Evolutionary conservation across 768 basidiomycete genomes (phyloP), one percentile per base, ranked within the genome.

Genomic region (Termitomyces sp.): DNA sequence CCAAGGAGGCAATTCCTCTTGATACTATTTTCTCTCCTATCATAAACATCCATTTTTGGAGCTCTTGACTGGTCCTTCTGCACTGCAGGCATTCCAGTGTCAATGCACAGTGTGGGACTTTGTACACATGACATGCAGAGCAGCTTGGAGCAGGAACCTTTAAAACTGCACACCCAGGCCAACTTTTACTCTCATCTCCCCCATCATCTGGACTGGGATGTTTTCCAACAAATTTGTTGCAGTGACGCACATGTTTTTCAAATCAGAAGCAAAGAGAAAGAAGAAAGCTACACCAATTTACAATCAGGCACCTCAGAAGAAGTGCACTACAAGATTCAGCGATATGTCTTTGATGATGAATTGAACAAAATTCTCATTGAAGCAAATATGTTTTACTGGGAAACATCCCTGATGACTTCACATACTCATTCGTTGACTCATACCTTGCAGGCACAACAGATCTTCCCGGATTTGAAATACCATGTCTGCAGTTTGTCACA

Each of bases 91-190:
- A 51, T 51, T 51, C 20, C 32, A 51, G 12, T 37, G 16, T 16
- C 20, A 4, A 51, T 37, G 31, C 49, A 51, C n/a, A 10, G 2
- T 6, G 7, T 16, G 49, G 55, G 31, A 46, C 32, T 1, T 37
- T 46, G 46, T 46, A 56, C 46, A 56, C 46, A 22, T 7, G 22
- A 26, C 36, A 46, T 37, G 18, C 47, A 39, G 43, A 46, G 20
- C 44, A 43, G 10, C 18, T 56, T 32, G 46, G 44, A 46, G 34
- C 36, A 0, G 55, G 46, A 39, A 39, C 31, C 5, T 47, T 56
- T 32, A 56, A 56, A 48, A 56, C 44, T 18, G 46, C 55, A 20
- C 55, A 56, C 48, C 32, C 46, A 46, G 55, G 46, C 12, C 22
- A 27, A 20, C 55, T 56, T 13, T 36, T 36, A 16, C 49, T 51